Evolutionary conservation across 1,284 basidiomycete species (phyloP), one percentile per base, ranked within the genome.

Genomic region (Ceratobasidium sp.): DNA sequence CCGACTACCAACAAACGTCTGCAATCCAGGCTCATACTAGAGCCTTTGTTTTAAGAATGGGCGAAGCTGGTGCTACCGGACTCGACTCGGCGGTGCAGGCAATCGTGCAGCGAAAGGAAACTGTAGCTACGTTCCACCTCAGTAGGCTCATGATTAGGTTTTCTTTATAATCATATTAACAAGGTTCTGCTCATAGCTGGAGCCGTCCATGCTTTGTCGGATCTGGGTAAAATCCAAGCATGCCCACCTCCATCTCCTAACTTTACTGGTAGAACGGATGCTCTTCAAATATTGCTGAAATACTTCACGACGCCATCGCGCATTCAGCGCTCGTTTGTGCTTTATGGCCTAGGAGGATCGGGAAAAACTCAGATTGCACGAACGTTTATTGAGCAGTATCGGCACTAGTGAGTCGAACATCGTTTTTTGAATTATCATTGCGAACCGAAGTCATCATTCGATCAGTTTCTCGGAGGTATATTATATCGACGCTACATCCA

Each of bases 321-420:
- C 6, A 15, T 23, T 4, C 71, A 42, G 12, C 71, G 26, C 28
- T 59, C 48, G 1, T 75, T 75, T 42, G 71, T 75, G 3, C 56
- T 73, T 9, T n/a, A 62, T 50, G 70, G 70, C 12, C 44, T 73
- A 26, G 70, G 70, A 44, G 70, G 70, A 15, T 56, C 42, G 2
- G 70, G 59, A 12, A 73, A 73, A 50, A 73, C 70, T 2, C 70
- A 73, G 44, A 50, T 62, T 20, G 70, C 70, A 20, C 20, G 38
- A n/a, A 73, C 13, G 28, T 73, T 73, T 46, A 40, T 62, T 17
- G 9, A 62, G 15, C 26, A 44, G 33, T 17, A 73, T 48, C 15
- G 26, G 1, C 17, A 23, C 6, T 23, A 28, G 70, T 62, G 28
- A 23, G 52, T 17, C 54, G 33, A 48, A 48, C 33, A 17, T 48